Conservation (phyloP, 306 rosid species). For the Quercus aquifolioides region DNA sequence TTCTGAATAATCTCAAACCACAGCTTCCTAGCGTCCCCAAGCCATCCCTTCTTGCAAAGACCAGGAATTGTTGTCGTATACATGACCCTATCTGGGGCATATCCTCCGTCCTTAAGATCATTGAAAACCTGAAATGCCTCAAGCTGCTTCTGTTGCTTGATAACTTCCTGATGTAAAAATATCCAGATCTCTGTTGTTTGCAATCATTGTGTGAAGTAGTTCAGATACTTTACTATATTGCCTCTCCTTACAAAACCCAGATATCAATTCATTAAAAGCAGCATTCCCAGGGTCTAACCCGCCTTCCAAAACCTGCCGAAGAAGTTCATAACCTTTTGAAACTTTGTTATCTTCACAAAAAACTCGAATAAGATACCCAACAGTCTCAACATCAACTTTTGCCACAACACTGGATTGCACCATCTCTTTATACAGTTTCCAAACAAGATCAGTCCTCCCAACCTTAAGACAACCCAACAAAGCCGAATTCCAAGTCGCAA, state of each 20-base stretch:
- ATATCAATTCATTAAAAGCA: constrained; percentile 48
- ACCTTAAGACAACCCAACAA: constrained; percentile 47
- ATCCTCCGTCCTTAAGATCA: constrained; percentile 77
- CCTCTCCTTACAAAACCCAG: constrained; percentile 47
- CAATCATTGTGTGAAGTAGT: constrained; percentile 70
- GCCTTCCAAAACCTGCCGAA: constrained; percentile 50
- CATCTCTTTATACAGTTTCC: constrained; percentile 67
- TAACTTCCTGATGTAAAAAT: constrained; percentile 54
- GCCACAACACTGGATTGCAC: constrained; percentile 43
- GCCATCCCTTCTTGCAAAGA: constrained; percentile 38
- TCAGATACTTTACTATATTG: constrained; percentile 47
- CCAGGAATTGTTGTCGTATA: constrained; percentile 67
- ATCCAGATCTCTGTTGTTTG: constrained; percentile 36
- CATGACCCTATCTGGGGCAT: constrained; percentile 63
- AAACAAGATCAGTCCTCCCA: constrained; percentile 51
- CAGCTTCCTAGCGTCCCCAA: constrained; percentile 65
- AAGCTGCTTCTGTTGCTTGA: constrained; percentile 33
- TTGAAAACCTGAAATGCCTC: constrained; percentile 58
- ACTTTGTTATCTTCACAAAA: constrained; percentile 48
- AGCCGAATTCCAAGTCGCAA: constrained; percentile 55
- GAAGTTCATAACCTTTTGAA: constrained; percentile 56
- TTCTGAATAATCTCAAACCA: constrained; percentile 80
- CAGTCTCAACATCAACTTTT: constrained; percentile 48
- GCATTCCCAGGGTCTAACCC: constrained; percentile 47
- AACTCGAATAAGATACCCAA: constrained; percentile 56